Conservation (phyloP, 2,329 filamentous ascomycete species). For the Exophiala xenobiotica region DNA sequence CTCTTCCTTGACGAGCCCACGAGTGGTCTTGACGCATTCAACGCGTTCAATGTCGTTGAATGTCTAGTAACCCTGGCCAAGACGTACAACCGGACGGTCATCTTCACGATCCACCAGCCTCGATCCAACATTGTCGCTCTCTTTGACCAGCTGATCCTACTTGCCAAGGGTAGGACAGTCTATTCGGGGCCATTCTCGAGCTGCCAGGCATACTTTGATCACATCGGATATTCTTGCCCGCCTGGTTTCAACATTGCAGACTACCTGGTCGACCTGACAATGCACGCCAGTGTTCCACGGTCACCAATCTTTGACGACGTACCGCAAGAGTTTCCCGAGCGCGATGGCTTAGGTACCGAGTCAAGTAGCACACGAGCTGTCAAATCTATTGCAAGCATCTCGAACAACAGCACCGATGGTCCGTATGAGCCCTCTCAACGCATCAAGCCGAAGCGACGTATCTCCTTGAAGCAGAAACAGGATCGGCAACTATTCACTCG, state of each 20-base stretch:
- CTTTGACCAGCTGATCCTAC: slow-evolving; percentile 88
- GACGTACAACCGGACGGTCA: slow-evolving; percentile 92
- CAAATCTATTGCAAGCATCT: slow-evolving; percentile 85
- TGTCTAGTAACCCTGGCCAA: slow-evolving; percentile 93
- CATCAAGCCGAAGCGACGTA: slow-evolving; percentile 68
- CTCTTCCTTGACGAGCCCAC: slow-evolving; percentile 97
- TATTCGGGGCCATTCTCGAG: slow-evolving; percentile 88
- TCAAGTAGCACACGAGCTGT: slow-evolving; percentile 85
- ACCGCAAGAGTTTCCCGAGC: slow-evolving; percentile 58
- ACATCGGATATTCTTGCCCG: slow-evolving; percentile 87
- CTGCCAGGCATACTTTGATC: slow-evolving; percentile 91
- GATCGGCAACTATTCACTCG: slow-evolving; percentile 88
- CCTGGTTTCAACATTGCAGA: slow-evolving; percentile 98
- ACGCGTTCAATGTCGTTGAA: slow-evolving; percentile 97
- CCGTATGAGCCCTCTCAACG: slow-evolving; percentile 62
- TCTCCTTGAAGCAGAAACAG: slow-evolving; percentile 81
- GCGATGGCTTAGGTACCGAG: slow-evolving; percentile 63
- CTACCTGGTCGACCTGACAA: slow-evolving; percentile 94
- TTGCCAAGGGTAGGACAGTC: slow-evolving; percentile 85
- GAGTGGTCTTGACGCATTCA: slow-evolving; percentile 92
- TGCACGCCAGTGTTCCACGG: slow-evolving; percentile 74
- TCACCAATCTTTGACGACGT: slow-evolving; percentile 58
- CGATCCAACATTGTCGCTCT: slow-evolving; percentile 97
- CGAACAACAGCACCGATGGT: slow-evolving; percentile 70
- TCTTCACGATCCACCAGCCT: slow-evolving; percentile 98